phyloP scores from a whole-genome alignment of 129 eudicot genomes.

The Artemisia argyi region DNA sequence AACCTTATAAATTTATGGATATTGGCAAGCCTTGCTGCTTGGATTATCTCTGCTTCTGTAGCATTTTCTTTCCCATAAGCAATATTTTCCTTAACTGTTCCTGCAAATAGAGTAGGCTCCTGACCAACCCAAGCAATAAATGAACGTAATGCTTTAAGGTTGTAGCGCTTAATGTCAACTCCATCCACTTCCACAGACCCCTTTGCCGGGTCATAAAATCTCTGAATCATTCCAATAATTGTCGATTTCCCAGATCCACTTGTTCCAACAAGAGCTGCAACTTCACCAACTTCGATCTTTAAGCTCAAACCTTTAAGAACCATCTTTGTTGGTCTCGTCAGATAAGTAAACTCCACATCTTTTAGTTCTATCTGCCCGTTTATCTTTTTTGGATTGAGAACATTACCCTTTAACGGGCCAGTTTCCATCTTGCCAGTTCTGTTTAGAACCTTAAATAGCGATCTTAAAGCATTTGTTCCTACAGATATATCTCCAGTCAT shows the following conservation, averaged over 20 bases:
- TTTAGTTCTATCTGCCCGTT: constrained; percentile 54
- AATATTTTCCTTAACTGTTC: constrained; percentile 66
- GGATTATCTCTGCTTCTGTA: constrained; percentile 59
- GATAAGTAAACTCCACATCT: constrained; percentile 72
- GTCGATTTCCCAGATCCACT: constrained; percentile 94
- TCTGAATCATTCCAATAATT: constrained; percentile 62
- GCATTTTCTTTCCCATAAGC: constrained; percentile 58
- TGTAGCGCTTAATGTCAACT: constrained; percentile 59
- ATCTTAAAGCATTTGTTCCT: constrained; percentile 60
- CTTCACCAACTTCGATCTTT: constrained; percentile 67
- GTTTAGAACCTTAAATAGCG: constrained; percentile 56
- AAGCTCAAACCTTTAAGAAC: constrained; percentile 61
- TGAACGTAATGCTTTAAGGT: constrained; percentile 60
- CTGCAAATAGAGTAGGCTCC: constrained; percentile 79
- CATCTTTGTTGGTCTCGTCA: constrained; percentile 49
- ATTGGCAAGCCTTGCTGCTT: constrained; percentile 73
- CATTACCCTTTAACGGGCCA: constrained; percentile 49
- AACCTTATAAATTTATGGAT: constrained; percentile 69
- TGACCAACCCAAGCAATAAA: constrained; percentile 85
- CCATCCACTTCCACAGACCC: constrained; percentile 76
- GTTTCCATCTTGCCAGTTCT: constrained; percentile 50
- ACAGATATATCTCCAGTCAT: constrained; percentile 77
- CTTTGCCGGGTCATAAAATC: constrained; percentile 67
- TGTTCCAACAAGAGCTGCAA: constrained; percentile 76
- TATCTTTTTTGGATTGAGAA: constrained; percentile 44